These are phyloP conservation scores for Sequoia sempervirens DNA, from an alignment of 75 land plant species.

Conservation along the genomic window DNA sequence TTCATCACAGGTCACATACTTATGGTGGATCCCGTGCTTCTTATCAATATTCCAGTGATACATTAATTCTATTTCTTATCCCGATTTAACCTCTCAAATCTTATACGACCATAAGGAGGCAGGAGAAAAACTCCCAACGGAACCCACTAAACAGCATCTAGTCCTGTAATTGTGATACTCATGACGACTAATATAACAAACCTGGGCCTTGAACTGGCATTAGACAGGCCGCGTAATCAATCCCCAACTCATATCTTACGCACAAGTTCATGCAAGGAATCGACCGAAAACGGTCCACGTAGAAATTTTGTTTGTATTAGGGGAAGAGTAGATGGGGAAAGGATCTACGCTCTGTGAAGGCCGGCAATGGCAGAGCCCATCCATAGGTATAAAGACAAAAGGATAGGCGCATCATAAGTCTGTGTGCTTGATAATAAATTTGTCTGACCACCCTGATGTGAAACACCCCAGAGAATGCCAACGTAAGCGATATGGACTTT, in stretches of 20 bases:
- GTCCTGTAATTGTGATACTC: not conserved
- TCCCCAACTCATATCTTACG: not conserved
- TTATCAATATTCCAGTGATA: not conserved
- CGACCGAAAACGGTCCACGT: not conserved
- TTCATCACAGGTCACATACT: not conserved
- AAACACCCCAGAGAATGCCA: not conserved
- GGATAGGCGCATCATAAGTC: not conserved
- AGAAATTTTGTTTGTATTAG: not conserved
- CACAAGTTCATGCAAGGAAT: not conserved
- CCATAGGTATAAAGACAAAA: constrained; percentile 3
- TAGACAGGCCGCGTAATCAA: not conserved
- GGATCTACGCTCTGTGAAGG: not conserved
- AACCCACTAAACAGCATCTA: not conserved
- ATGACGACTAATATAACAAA: not conserved
- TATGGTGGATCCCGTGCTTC: not conserved
- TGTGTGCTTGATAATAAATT: not conserved
- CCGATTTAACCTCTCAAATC: too few relatives aligned
- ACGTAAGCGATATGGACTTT: constrained; percentile 4
- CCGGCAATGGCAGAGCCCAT: constrained; percentile 8
- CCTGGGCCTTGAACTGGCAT: too few relatives aligned
- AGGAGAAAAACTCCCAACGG: not conserved
- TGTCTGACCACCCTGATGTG: constrained; percentile 10
- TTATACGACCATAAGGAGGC: too few relatives aligned
- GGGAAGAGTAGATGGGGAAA: constrained; percentile 4
- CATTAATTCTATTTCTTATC: not conserved